These are phyloP conservation scores for Saposhnikovia divaricata DNA, from an alignment of 129 eudicot species.

Conservation along the genomic window DNA sequence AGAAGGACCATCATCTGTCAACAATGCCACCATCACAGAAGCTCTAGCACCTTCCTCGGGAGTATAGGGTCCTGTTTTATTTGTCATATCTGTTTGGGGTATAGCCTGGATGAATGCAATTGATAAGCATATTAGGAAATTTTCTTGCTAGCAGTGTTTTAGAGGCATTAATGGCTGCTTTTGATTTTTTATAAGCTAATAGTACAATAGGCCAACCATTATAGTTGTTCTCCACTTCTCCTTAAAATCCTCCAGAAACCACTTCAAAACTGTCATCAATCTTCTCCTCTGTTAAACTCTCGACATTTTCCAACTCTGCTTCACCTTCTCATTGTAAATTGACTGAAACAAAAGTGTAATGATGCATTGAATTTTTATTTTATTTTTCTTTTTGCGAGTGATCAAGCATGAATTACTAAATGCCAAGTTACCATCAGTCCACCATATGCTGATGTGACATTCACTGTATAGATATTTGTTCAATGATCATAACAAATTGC, in stretches of 20 bases:
- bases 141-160: conserved; percentile 34
- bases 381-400: not conserved
- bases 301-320: conserved; percentile 17
- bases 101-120: not conserved
- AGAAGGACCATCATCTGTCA: not conserved
- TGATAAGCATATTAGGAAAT: conserved; percentile 16
- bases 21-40: not conserved
- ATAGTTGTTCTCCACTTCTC: conserved; percentile 18
- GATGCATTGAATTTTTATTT: not conserved
- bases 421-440: conserved; percentile 17
- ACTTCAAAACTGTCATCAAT: conserved; percentile 27
- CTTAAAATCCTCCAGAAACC: conserved; percentile 30
- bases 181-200: conserved; percentile 35
- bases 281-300: conserved; percentile 31
- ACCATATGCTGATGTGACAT: conserved; percentile 24
- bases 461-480: conserved; percentile 7
- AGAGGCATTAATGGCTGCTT: conserved; percentile 29
- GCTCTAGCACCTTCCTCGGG: not conserved
- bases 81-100: not conserved
- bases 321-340: conserved; percentile 26
- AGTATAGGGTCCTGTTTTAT: not conserved
- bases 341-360: conserved; percentile 5
- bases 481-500: too few relatives aligned
- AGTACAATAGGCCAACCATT: conserved; percentile 33
- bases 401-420: not conserved